Percentiles rank a stretch among this genome's conserved stretches.
phyloP scores from a whole-genome alignment of 805 yeast genomes.

The Lipomyces starkeyi region DNA sequence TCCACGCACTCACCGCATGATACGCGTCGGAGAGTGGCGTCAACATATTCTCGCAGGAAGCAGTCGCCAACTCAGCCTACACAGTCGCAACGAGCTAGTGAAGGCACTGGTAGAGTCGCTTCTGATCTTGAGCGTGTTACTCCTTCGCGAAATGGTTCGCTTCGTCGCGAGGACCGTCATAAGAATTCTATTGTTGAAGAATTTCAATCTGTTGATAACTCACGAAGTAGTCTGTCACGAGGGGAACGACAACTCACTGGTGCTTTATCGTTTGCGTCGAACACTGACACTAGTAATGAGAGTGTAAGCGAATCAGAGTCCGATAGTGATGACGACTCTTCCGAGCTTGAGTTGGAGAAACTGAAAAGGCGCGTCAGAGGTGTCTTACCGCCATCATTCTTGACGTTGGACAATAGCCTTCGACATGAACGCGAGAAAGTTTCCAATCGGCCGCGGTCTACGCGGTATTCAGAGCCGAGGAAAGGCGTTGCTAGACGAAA shows the following conservation, averaged over 20 bases:
- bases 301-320: slow-evolving; percentile 7
- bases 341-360: slow-evolving; percentile 32
- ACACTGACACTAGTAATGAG: slow-evolving; percentile 1
- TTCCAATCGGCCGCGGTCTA: background rate
- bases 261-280: background rate
- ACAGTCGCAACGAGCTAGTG: background rate
- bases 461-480: slow-evolving; percentile 12
- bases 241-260: background rate
- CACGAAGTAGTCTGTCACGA: background rate
- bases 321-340: slow-evolving; percentile 15
- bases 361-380: slow-evolving; percentile 39
- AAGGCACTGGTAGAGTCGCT: background rate
- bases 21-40: background rate
- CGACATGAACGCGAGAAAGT: slow-evolving; percentile 6
- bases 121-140: background rate
- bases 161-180: background rate
- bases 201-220: background rate
- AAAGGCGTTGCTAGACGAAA: slow-evolving; percentile 38
- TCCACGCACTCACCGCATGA: background rate
- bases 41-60: background rate
- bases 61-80: background rate
- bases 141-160: background rate
- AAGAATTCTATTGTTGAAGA: background rate
- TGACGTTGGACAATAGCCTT: slow-evolving; percentile 34
- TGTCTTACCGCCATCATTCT: slow-evolving; percentile 42